Percentiles rank a stretch among this genome's conserved stretches.
Conservation (phyloP, 176 grass and related monocot species). For the Panicum miliaceum region DNA sequence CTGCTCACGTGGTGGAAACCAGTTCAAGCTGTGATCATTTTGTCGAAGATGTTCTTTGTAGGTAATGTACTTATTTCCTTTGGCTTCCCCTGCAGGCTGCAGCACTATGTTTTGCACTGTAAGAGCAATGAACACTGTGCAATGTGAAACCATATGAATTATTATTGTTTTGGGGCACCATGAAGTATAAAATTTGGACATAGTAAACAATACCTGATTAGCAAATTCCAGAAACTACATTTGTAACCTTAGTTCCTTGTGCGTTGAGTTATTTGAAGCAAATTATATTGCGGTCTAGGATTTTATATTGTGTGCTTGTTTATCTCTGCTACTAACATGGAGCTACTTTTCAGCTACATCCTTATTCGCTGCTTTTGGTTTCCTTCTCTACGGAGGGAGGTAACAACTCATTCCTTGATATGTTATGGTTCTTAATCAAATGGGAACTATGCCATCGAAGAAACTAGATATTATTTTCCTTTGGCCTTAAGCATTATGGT, state of each 20-base stretch:
- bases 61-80: constrained; percentile 43
- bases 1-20: constrained; percentile 76
- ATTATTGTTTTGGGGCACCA: not conserved
- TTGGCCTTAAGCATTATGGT: not conserved
- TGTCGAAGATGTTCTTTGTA: constrained; percentile 83
- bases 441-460: not conserved
- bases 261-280: not conserved
- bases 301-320: constrained; percentile 11
- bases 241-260: not conserved
- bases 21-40: constrained; percentile 42
- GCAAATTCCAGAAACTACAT: constrained; percentile 4
- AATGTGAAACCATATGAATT: not conserved
- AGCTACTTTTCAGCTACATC: constrained; percentile 53
- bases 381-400: constrained; percentile 79
- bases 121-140: not conserved
- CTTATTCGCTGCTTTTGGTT: constrained; percentile 58
- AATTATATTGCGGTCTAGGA: not conserved
- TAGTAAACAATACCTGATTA: not conserved
- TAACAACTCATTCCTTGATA: constrained; percentile 30
- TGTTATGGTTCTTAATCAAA: not conserved
- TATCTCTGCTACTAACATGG: constrained; percentile 12
- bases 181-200: not conserved
- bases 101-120: constrained; percentile 14
- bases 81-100: not conserved
- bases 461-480: not conserved